Evolutionary conservation across 768 basidiomycete genomes (phyloP), one percentile per base, ranked within the genome.

Genomic region (Mycena kentingensis): DNA sequence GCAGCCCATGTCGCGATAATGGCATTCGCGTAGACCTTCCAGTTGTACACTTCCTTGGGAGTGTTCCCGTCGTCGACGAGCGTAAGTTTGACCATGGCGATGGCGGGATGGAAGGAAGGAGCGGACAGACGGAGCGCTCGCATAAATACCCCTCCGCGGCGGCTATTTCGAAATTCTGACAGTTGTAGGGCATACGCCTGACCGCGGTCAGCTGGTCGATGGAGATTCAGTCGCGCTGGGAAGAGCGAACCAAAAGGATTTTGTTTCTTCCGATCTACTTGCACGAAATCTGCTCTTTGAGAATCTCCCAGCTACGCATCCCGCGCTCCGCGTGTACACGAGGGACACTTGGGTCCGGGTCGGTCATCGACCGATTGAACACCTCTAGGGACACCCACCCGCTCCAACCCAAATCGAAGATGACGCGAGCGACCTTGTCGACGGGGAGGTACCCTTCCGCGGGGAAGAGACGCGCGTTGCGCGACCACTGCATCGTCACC

Each of bases 21-120:
- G 18, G 72, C 65, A 22, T 67, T 68, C 18, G 65, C 46, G 43
- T 77, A 76, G 2, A 74, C 69, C 31, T 72, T 66, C 67, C 66
- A 73, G 57, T 77, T 76, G 66, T 77, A 74, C 2, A 74, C 67
- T 37, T 71, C 66, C n/a, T 54, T 51, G 18, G 65, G 67, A 5
- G 65, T 68, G 6, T 65, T 63, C 1, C 67, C 55, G 51, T 68
- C 67, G 35, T 68, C 67, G 19, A 65, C 49, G 49, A 59, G 60
- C 2, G 52, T 36, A 8, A 65, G 54, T 29, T 49, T 60, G 8
- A 44, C 56, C 56, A 58, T 57, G 26, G 26, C 46, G 34, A 21
- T 24, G 21, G 28, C 7, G 26, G 28, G 42, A 32, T 25, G 43
- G 26, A 15, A 13, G n/a, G 32, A 34, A 34, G 11, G 11, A 34